Base-by-base conservation (phyloP, 768 basidiomycete species). In the Boletus eberwhitei region DNA sequence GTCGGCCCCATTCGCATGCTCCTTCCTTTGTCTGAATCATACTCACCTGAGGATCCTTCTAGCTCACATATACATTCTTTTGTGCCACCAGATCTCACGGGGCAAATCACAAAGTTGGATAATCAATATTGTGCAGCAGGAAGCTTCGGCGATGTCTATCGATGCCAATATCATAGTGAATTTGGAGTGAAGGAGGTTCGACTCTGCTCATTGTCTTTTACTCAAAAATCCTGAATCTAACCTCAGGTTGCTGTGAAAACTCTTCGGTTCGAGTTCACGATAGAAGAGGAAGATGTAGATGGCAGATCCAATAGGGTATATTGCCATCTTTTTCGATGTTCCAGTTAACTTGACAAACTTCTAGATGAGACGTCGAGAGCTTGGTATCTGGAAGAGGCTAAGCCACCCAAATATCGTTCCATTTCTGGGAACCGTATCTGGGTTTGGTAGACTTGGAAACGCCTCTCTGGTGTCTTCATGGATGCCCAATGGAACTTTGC, bases 351-450 rank as follows among this genome's bases (percentile, higher is more conserved):
- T 43, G 22, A 54, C 36, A n/a, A 29, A n/a, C 19, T 41, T 40
- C 26, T 34, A 57, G 59, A 53, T 49, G 55, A 50, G 48, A 31
- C 59, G 49, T 29, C 59, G 59, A 48, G 59, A 57, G 42, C 46
- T 61, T 31, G 48, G 54, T 2, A 53, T 53, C 16, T 57, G 54
- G 59, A 61, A 34, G 43, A 47, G 50, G 36, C 26, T 60, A 1
- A 46, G 12, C 14, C 59, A 60, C 39, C 34, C 44, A 3, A 52
- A 56, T 39, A 41, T 60, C 21, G 59, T 59, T 21, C 50, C 59
- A n/a, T 60, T 60, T 9, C 38, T 60, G 5, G 54, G 60, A 22
- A 57, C 31, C 9, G 38, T 24, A 1, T 42, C 17, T 24, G 59
- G 50, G 17, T 55, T 60, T 40, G 48, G 51, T 19, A 50, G 53